phyloP scores from a whole-genome alignment of 176 grass and related monocot species.

The Oryza nivara region DNA sequence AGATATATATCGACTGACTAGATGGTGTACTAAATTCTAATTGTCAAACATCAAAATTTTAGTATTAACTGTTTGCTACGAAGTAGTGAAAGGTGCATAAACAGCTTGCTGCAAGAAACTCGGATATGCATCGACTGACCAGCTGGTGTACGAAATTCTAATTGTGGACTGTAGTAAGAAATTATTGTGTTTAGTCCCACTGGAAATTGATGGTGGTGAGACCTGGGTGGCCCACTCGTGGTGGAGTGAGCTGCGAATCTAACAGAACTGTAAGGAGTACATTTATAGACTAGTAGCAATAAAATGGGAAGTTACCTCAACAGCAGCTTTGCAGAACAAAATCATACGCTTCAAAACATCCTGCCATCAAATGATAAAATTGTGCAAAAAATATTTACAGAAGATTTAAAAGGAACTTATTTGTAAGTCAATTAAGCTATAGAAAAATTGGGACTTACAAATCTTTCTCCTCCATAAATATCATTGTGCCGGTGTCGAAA shows the following conservation, averaged over 20 bases:
- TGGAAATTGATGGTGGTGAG: too few relatives aligned
- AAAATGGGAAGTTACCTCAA: constrained; percentile 65
- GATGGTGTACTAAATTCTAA: too few relatives aligned
- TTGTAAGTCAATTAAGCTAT: neutral
- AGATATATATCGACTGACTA: neutral
- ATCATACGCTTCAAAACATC: constrained; percentile 89
- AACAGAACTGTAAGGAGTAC: neutral
- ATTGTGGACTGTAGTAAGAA: neutral
- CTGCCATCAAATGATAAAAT: constrained; percentile 49
- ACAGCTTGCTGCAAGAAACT: too few relatives aligned
- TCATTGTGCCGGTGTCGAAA: constrained; percentile 67
- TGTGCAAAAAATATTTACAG: constrained; percentile 20
- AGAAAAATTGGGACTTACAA: constrained; percentile 39
- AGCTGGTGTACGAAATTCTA: neutral
- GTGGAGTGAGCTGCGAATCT: too few relatives aligned
- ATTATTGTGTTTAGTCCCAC: too few relatives aligned
- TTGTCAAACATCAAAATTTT: too few relatives aligned
- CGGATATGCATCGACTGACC: neutral
- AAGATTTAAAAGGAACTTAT: neutral
- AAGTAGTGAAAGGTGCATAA: too few relatives aligned
- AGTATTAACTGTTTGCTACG: too few relatives aligned
- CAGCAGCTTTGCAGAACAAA: constrained; percentile 92
- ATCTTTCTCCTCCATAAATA: constrained; percentile 85
- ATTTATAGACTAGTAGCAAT: neutral
- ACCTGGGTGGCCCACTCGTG: too few relatives aligned